Conservation (phyloP, 1,284 basidiomycete species). For the Leccinum pachyderme region DNA sequence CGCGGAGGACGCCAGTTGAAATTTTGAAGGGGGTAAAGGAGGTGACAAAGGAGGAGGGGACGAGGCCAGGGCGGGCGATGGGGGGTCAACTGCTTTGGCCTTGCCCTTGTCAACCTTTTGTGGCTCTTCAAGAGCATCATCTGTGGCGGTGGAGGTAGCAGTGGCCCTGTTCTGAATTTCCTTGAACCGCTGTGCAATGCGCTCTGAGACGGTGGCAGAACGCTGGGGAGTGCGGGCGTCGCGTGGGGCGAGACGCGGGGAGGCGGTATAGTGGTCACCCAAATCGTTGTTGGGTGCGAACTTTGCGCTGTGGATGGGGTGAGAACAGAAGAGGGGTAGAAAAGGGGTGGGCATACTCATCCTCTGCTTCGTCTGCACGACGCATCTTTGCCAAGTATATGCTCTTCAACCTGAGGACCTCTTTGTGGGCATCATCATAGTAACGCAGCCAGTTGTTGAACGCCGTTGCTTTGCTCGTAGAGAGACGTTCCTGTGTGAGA, state of each 20-base stretch:
- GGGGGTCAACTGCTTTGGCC: slow-evolving; percentile 55
- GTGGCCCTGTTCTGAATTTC: slow-evolving; percentile 63
- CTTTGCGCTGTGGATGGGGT: slow-evolving; percentile 55
- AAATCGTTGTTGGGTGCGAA: slow-evolving; percentile 72
- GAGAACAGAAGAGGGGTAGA: slow-evolving; percentile 8
- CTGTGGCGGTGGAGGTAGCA: slow-evolving; percentile 11
- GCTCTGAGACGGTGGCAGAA: slow-evolving; percentile 72
- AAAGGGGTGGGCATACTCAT: slow-evolving; percentile 63
- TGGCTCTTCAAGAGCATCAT: slow-evolving; percentile 31
- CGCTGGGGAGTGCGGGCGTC: slow-evolving; percentile 55
- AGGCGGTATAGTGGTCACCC: slow-evolving; percentile 71
- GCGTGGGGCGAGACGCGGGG: slow-evolving; percentile 62
- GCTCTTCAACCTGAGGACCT: slow-evolving; percentile 71
- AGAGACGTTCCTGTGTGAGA: slow-evolving; percentile 54
- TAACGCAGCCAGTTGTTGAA: slow-evolving; percentile 70
- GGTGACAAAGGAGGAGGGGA: slow-evolving; percentile 69
- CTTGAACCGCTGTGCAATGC: slow-evolving; percentile 70
- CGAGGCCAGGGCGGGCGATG: slow-evolving; percentile 39
- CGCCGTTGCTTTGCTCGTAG: slow-evolving; percentile 52
- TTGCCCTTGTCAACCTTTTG: slow-evolving; percentile 77
- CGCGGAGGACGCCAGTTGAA: slow-evolving; percentile 31
- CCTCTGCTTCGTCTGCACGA: slow-evolving; percentile 84
- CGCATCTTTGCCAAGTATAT: slow-evolving; percentile 77
- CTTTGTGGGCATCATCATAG: slow-evolving; percentile 62
- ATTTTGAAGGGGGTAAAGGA: slow-evolving; percentile 45